Conservation (phyloP, 169 alveolate species). For the Eimeria zaria region DNA sequence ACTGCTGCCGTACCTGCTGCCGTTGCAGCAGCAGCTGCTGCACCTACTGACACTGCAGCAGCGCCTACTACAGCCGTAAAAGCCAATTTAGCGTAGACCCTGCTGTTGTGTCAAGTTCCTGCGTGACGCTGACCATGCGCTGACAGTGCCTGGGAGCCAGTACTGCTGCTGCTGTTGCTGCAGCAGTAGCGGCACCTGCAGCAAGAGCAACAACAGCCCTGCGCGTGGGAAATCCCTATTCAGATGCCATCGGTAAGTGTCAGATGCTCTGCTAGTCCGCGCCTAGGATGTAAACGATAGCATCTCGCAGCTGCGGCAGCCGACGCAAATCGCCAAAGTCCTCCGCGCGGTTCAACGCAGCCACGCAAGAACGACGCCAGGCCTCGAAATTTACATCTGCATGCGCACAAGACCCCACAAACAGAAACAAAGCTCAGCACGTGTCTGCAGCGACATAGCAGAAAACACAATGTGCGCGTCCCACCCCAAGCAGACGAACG, state of each 20-base stretch:
- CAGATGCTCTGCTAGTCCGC: conserved; percentile 38
- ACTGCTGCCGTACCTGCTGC: conserved; percentile 65
- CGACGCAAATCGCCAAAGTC: conserved; percentile 57
- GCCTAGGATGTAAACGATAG: conserved; percentile 63
- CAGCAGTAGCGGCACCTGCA: neutral
- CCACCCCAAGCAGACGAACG: neutral
- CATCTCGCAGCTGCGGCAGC: conserved; percentile 69
- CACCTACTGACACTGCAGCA: conserved; percentile 16
- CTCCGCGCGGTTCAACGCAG: conserved; percentile 67
- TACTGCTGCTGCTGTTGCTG: neutral
- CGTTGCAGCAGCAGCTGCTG: conserved; percentile 23
- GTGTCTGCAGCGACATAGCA: neutral
- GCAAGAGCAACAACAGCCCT: conserved; percentile 7
- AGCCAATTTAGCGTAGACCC: neutral
- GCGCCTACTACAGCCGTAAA: conserved; percentile 16
- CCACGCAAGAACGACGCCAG: conserved; percentile 64
- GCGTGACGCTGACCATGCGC: conserved; percentile 31
- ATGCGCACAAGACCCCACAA: neutral
- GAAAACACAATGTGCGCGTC: neutral
- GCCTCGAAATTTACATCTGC: conserved; percentile 58
- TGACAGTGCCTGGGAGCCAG: conserved; percentile 12
- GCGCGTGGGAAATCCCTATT: conserved; percentile 22
- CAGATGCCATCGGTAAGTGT: neutral
- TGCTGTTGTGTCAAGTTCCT: conserved; percentile 18
- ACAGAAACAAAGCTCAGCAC: neutral